Percentiles rank a stretch among this genome's conserved stretches.
phyloP scores from a whole-genome alignment of 495 filamentous ascomycete genomes.

The Aspergillus kassunensis region DNA sequence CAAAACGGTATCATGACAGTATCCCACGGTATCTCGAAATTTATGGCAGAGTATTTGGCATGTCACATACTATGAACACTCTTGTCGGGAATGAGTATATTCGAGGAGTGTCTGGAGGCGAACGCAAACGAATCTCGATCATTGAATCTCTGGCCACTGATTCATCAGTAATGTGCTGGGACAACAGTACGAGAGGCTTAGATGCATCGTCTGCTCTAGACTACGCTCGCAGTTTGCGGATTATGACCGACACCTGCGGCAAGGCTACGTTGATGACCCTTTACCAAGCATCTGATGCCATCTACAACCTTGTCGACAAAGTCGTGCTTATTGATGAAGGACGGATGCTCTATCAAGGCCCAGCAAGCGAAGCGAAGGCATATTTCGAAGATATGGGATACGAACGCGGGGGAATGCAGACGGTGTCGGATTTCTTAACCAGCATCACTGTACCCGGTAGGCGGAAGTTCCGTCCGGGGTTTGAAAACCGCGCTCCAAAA shows the following conservation, averaged over 20 bases:
- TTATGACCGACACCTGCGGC: slow-evolving; percentile 75
- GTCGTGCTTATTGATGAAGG: slow-evolving; percentile 78
- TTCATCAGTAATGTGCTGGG: slow-evolving; percentile 74
- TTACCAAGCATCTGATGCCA: slow-evolving; percentile 79
- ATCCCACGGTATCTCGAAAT: slow-evolving; percentile 67
- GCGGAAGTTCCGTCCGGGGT: slow-evolving; percentile 59
- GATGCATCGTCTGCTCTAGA: slow-evolving; percentile 80
- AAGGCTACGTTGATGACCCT: slow-evolving; percentile 75
- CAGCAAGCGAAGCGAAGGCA: slow-evolving; percentile 58
- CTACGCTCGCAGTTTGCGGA: slow-evolving; percentile 61
- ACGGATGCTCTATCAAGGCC: slow-evolving; percentile 74
- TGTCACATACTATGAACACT: slow-evolving; percentile 75
- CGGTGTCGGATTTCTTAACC: slow-evolving; percentile 79
- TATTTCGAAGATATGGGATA: slow-evolving; percentile 86
- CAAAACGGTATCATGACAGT: slow-evolving; percentile 62
- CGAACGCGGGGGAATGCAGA: slow-evolving; percentile 68
- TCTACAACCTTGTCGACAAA: slow-evolving; percentile 82
- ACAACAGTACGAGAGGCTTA: slow-evolving; percentile 78
- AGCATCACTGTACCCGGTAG: slow-evolving; percentile 69
- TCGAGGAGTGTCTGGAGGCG: slow-evolving; percentile 84
- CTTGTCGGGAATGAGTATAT: slow-evolving; percentile 79
- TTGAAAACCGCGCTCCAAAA: slow-evolving; percentile 62
- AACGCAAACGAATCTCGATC: slow-evolving; percentile 62
- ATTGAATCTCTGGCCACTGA: slow-evolving; percentile 62
- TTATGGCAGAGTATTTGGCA: slow-evolving; percentile 75